Base-by-base conservation (phyloP, 2,329 filamentous ascomycete species). In the Penicillium sp. region DNA sequence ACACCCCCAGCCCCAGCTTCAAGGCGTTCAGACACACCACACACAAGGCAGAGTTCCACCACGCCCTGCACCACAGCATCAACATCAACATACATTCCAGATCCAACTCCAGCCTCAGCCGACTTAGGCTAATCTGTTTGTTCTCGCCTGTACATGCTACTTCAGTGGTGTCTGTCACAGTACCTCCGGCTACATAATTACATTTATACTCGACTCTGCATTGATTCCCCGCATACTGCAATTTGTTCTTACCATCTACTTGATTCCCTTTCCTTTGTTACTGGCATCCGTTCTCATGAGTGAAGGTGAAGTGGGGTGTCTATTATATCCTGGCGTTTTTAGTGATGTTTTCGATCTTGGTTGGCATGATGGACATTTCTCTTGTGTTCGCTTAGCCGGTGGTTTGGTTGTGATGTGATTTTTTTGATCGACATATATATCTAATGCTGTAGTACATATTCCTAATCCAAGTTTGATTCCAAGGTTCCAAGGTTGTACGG, bases 41-140 rank as follows among this genome's bases (percentile, higher is more conserved):
- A 54, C 59, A 14, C 53, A 65, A 44, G 50, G 33, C 51, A 54
- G 61, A 46, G 60, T 60, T 10, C 67, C 67, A 21, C 49, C 62
- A 2, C 61, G 66, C 4, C 64, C 63, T n/a, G 63, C 67, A 24
- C 62, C 63, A 10, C 68, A 68, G 33, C 62, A 67, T 55, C 63
- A 67, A 39, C 61, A 65, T 26, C 65, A 67, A 37, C 67, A 68
- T 49, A 66, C 63, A 19, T 67, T 67, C 57, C 65, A 67, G 33
- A 55, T 67, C 27, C 62, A 67, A 50, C 56, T 67, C 22, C 65
- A 63, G 22, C 63, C 64, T 4, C 65, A 67, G 33, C 59, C 65
- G 19, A 66, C 60, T 24, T 48, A 35, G 52, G 44, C 49, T 42
- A 45, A 16, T 14, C 19, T 21, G 29, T 22, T 42, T 42, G 27